Conservation (phyloP, 805 yeast genomes). For the Ogataea angusta region DNA sequence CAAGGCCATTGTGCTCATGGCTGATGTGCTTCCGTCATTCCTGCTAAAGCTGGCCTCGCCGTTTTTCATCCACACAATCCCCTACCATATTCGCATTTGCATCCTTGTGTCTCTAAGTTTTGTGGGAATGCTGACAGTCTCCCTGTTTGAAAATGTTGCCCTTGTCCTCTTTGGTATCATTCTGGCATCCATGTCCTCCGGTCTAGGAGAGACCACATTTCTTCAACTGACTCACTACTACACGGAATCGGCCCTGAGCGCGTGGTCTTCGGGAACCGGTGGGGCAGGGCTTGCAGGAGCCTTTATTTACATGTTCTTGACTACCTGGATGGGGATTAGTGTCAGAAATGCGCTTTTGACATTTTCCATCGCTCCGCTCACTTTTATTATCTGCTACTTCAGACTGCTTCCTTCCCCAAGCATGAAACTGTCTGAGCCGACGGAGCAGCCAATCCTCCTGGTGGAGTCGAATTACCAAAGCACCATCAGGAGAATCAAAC, state of each 20-base stretch:
- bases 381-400: slow-evolving; percentile 28
- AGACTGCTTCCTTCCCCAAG: slow-evolving; percentile 24
- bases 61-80: slow-evolving; percentile 64
- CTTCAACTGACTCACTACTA: slow-evolving; percentile 82
- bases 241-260: slow-evolving; percentile 57
- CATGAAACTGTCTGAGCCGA: background rate
- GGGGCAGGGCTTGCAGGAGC: slow-evolving; percentile 91
- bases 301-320: slow-evolving; percentile 63
- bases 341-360: slow-evolving; percentile 53
- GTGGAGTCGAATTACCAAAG: slow-evolving; percentile 19
- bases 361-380: slow-evolving; percentile 43
- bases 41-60: slow-evolving; percentile 71
- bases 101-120: slow-evolving; percentile 56
- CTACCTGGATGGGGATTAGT: slow-evolving; percentile 60
- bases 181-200: slow-evolving; percentile 80
- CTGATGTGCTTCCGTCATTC: slow-evolving; percentile 85
- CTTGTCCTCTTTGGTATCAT: slow-evolving; percentile 62
- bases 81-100: slow-evolving; percentile 55
- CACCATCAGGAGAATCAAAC: slow-evolving; percentile 36
- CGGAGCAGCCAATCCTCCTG: slow-evolving; percentile 1
- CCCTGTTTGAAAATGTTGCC: slow-evolving; percentile 38
- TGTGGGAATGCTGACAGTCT: slow-evolving; percentile 71
- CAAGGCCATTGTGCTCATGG: slow-evolving; percentile 78
- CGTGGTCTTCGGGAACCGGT: slow-evolving; percentile 95
- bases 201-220: slow-evolving; percentile 88